These are phyloP conservation scores for Boletus coccyginus DNA, from an alignment of 768 basidiomycete genomes.

Conservation along the genomic window DNA sequence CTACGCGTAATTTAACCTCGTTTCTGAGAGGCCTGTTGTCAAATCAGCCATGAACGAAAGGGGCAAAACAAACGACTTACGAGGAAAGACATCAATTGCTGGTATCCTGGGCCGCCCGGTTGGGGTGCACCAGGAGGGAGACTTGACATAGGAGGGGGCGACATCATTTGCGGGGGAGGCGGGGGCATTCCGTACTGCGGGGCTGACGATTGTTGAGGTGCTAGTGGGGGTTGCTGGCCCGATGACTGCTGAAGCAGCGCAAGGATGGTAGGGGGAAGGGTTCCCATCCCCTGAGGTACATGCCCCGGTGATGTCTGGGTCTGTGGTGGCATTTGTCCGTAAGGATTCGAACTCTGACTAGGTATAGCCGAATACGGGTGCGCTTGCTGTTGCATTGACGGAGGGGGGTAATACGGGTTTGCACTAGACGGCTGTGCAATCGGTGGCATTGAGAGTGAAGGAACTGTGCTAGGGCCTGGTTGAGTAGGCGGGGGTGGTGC, in stretches of 20 bases:
- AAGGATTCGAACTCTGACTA: conserved; percentile 20
- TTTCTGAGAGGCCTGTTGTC: conserved; percentile 27
- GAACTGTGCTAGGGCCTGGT: conserved; percentile 34
- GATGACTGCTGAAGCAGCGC: conserved; percentile 60
- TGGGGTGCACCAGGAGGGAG: conserved; percentile 41
- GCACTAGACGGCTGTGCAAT: conserved; percentile 29
- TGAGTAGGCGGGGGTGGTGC: conserved; percentile 17
- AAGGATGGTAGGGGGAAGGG: conserved; percentile 66
- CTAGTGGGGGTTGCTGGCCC: conserved; percentile 33
- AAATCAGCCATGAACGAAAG: background rate
- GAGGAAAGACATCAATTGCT: conserved; percentile 68
- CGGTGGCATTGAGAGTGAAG: conserved; percentile 37
- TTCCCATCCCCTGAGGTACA: conserved; percentile 33
- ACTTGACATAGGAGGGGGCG: conserved; percentile 41
- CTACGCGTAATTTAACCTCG: conserved; percentile 13
- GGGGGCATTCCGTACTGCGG: conserved; percentile 38
- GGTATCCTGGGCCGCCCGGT: conserved; percentile 46
- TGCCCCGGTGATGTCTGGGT: conserved; percentile 31
- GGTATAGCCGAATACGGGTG: conserved; percentile 25
- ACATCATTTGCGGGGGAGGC: conserved; percentile 44
- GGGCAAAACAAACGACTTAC: conserved; percentile 38
- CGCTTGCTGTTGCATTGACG: conserved; percentile 30
- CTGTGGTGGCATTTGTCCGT: conserved; percentile 31
- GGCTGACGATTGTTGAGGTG: conserved; percentile 29
- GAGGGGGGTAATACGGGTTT: conserved; percentile 44